phyloP scores from a whole-genome alignment of 345 rosid species.

The Eutrema japonicum region DNA sequence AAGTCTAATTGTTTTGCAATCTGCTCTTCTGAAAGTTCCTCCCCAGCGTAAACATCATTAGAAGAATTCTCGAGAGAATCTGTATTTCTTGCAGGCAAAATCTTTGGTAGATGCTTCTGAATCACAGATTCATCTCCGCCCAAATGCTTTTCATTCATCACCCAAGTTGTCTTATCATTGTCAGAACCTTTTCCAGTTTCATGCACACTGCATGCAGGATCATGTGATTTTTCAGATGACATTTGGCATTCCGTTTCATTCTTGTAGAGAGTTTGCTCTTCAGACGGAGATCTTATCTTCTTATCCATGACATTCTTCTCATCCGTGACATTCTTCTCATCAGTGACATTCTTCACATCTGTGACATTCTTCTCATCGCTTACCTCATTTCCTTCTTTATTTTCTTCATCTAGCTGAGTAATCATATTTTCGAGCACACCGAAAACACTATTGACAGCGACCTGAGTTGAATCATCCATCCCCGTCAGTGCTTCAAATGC shows the following conservation, averaged over 20 bases:
- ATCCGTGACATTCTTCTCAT: background rate
- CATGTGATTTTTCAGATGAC: conserved; percentile 40
- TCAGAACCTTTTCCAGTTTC: conserved; percentile 39
- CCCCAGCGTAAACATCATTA: conserved; percentile 46
- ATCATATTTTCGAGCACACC: conserved; percentile 94
- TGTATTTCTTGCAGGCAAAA: conserved; percentile 47
- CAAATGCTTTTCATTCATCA: conserved; percentile 40
- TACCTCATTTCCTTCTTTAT: conserved; percentile 50
- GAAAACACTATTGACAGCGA: conserved; percentile 93
- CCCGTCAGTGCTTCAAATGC: conserved; percentile 91
- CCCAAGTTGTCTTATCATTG: conserved; percentile 31
- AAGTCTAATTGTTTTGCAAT: conserved; percentile 61
- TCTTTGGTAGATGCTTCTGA: conserved; percentile 44
- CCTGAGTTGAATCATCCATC: conserved; percentile 94
- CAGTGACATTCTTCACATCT: conserved; percentile 13
- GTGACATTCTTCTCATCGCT: conserved; percentile 44
- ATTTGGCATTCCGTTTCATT: conserved; percentile 36
- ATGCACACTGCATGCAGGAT: conserved; percentile 37
- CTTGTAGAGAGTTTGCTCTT: conserved; percentile 33
- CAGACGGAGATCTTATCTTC: conserved; percentile 27
- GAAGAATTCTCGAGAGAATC: conserved; percentile 47
- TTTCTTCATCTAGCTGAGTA: conserved; percentile 68
- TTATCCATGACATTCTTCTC: conserved; percentile 1
- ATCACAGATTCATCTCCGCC: conserved; percentile 46
- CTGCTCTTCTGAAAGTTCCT: conserved; percentile 54